Evolutionary conservation across 2,329 filamentous ascomycete genomes (phyloP), one percentile per base, ranked within the genome.

Genomic region (Trematosphaeria pertusa): DNA sequence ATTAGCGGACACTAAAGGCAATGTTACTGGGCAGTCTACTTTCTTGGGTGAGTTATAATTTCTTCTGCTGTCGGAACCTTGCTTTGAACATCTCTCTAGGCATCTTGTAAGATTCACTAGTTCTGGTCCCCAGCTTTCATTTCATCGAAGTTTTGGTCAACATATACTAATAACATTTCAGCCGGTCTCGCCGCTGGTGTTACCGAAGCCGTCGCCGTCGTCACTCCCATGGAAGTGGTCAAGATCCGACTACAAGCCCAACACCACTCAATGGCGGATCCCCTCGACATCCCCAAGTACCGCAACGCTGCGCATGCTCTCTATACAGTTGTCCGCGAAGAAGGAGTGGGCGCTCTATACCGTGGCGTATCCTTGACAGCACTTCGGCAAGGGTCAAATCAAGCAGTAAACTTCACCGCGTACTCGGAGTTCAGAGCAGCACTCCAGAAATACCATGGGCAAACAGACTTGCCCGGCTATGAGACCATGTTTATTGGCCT

Each of bases 231-330:
- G 94, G 94, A 99, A 78, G 94, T 99, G 52, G 85, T 99, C 76
- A 99, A 99, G 83, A 99, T 99, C 71, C 89, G 94, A 37, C 84
- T 99, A 61, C 94, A 99, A 81, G 93, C 93, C 4, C 94, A 99
- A 77, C 90, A 97, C 78, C 94, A 99, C 84, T 91, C 86, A 71
- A 94, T 99, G 87, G 91, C 94, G 37, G 94, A 99, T 71, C 94
- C 94, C 5, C 86, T 97, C 59, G 94, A 97, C 72, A 75, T 97
- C 7, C 94, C 94, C 56, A 97, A 97, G 78, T 97, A 97, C 80
- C 89, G 93, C 71, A 97, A 96, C 75, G 93, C 93, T 19, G 91
- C 91, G 1, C 85, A 88, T 62, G 85, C 85, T 9, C 76, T 84
- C 14, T 96, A 95, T 77, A 97, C 92, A 4, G 91, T 99, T 46